These are phyloP conservation scores for Aureobasidium sp. DNA, from an alignment of 2,329 filamentous ascomycete species.

Conservation along the genomic window DNA sequence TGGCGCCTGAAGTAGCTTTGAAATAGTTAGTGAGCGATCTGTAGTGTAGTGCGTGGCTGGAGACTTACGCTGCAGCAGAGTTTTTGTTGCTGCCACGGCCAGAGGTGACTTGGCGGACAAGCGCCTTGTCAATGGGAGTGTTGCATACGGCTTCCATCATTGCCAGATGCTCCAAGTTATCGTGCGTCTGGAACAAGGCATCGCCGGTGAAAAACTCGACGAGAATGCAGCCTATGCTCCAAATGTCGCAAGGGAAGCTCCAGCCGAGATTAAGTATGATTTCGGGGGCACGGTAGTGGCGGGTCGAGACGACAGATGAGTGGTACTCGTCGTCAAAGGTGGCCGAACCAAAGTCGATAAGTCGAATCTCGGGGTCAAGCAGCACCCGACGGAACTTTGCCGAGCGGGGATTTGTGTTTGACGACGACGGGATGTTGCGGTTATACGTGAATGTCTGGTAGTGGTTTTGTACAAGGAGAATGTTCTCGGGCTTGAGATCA, in stretches of 20 bases:
- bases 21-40: not conserved
- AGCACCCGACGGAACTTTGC: conserved; percentile 57
- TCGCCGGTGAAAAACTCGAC: conserved; percentile 64
- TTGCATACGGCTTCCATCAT: conserved; percentile 63
- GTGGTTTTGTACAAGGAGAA: conserved; percentile 56
- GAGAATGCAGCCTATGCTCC: conserved; percentile 63
- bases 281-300: conserved; percentile 60
- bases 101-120: conserved; percentile 48
- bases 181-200: conserved; percentile 61
- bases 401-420: conserved; percentile 49
- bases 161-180: conserved; percentile 60
- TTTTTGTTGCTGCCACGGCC: conserved; percentile 44
- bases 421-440: conserved; percentile 58
- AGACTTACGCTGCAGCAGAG: conserved; percentile 49
- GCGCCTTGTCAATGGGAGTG: conserved; percentile 47
- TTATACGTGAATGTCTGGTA: conserved; percentile 66
- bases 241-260: conserved; percentile 63
- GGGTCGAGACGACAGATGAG: conserved; percentile 59
- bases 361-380: conserved; percentile 57
- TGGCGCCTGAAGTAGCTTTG: conserved; percentile 31
- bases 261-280: conserved; percentile 62
- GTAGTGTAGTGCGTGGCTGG: not conserved
- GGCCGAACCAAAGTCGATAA: conserved; percentile 62
- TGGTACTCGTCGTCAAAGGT: conserved; percentile 65
- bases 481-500: conserved; percentile 62